These are phyloP conservation scores for Pseudogymnoascus sp. DNA, from an alignment of 2,329 filamentous ascomycete species.

Conservation along the genomic window DNA sequence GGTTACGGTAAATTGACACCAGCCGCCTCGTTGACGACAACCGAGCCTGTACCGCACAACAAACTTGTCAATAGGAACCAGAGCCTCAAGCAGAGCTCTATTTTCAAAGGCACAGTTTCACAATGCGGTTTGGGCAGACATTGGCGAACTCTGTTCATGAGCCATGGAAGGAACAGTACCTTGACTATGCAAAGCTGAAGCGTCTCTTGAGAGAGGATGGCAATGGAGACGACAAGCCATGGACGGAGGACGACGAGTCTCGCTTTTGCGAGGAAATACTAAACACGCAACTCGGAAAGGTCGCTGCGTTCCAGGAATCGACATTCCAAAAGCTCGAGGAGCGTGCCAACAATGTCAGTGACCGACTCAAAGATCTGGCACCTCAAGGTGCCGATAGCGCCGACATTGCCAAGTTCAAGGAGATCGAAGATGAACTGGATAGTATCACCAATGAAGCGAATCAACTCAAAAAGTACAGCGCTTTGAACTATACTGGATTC, in stretches of 20 bases:
- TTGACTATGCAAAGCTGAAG: conserved; percentile 94
- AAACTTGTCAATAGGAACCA: not conserved
- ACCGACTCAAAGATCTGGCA: conserved; percentile 73
- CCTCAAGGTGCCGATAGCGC: conserved; percentile 44
- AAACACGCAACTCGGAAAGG: conserved; percentile 91
- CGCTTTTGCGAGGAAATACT: conserved; percentile 91
- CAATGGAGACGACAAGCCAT: conserved; percentile 46
- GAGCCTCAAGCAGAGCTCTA: not conserved
- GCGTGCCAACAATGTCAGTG: conserved; percentile 47
- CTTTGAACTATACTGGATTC: conserved; percentile 95
- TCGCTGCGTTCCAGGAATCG: conserved; percentile 77
- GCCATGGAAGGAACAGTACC: conserved; percentile 89
- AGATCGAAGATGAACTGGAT: conserved; percentile 74
- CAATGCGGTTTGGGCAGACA: conserved; percentile 90
- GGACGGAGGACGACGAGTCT: conserved; percentile 92
- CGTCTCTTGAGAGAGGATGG: conserved; percentile 73
- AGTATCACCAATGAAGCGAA: conserved; percentile 81
- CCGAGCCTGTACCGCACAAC: not conserved
- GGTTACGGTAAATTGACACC: not conserved
- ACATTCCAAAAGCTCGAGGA: conserved; percentile 54
- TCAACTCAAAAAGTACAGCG: conserved; percentile 90
- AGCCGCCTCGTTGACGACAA: not conserved
- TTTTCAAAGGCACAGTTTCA: conserved; percentile 18
- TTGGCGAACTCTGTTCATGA: conserved; percentile 70
- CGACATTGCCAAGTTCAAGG: conserved; percentile 49